phyloP scores from a whole-genome alignment of 192 early-diverging fungal species.

The Chytriomyces sp. region DNA sequence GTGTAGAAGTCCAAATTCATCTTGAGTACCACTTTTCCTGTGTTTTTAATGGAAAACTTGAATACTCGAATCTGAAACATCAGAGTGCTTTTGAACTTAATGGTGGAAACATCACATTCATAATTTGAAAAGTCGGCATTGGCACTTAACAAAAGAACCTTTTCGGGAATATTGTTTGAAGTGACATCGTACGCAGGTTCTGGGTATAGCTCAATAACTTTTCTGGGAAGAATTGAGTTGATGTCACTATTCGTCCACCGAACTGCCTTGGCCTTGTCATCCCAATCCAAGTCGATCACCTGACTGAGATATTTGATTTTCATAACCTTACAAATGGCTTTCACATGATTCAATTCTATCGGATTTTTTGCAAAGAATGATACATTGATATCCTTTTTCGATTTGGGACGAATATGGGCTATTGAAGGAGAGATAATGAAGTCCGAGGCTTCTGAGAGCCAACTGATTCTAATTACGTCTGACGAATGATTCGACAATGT shows the following conservation, averaged over 20 bases:
- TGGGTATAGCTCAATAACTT: constrained; percentile 47
- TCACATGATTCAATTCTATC: constrained; percentile 29
- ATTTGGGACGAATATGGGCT: constrained; percentile 49
- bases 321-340: constrained; percentile 29
- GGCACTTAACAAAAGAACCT: constrained; percentile 41
- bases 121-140: constrained; percentile 56
- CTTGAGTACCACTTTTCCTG: constrained; percentile 48
- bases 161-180: constrained; percentile 20
- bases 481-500: constrained; percentile 49
- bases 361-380: constrained; percentile 47
- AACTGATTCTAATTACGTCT: constrained; percentile 41
- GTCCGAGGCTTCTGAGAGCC: constrained; percentile 33
- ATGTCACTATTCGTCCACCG: constrained; percentile 35
- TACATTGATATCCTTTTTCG: constrained; percentile 44
- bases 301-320: constrained; percentile 45
- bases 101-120: constrained; percentile 50
- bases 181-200: constrained; percentile 52
- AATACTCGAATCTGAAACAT: constrained; percentile 62
- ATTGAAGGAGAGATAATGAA: constrained; percentile 47
- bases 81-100: constrained; percentile 60
- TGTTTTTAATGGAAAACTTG: constrained; percentile 48
- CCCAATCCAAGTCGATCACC: constrained; percentile 52
- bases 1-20: constrained; percentile 42
- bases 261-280: constrained; percentile 48
- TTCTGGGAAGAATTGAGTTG: constrained; percentile 34